Evolutionary conservation across 2,329 filamentous ascomycete species (phyloP).

Genomic region (Aplosporella prunicola): DNA sequence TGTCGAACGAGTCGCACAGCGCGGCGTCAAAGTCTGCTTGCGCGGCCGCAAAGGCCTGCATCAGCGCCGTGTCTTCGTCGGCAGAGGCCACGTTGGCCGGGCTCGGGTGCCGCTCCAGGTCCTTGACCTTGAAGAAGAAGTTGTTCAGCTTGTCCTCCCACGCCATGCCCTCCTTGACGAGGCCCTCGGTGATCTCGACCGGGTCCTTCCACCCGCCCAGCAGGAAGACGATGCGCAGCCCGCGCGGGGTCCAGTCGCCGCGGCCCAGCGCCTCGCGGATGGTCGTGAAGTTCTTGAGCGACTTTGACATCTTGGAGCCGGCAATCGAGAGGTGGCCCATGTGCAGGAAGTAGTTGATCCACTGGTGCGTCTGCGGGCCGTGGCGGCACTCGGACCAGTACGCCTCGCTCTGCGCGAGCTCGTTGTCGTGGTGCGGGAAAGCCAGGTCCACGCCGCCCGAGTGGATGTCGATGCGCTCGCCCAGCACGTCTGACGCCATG

Average conservation of each 20-base stretch:
- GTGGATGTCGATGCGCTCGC: constrained; percentile 80
- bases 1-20: constrained; percentile 81
- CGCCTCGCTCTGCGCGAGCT: constrained; percentile 83
- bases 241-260: constrained; percentile 65
- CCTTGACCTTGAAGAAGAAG: constrained; percentile 53
- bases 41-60: constrained; percentile 42
- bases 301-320: constrained; percentile 93
- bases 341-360: constrained; percentile 94
- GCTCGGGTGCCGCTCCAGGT: constrained; percentile 33
- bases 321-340: constrained; percentile 88
- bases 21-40: constrained; percentile 53
- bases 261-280: constrained; percentile 69
- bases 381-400: constrained; percentile 50
- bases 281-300: constrained; percentile 89
- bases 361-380: constrained; percentile 45
- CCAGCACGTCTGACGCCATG: constrained; percentile 86
- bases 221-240: constrained; percentile 76
- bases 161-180: constrained; percentile 61
- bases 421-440: constrained; percentile 74
- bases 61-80: constrained; percentile 35
- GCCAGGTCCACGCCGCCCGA: constrained; percentile 85
- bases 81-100: constrained; percentile 18
- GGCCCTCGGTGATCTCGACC: constrained; percentile 79
- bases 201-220: constrained; percentile 85
- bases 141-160: constrained; percentile 77